A percentile compares a stretch with the other conserved stretches of the same genome.
Evolutionary conservation across 2,329 filamentous ascomycete species (phyloP).

Genomic region (Leptodontidium sp.): DNA sequence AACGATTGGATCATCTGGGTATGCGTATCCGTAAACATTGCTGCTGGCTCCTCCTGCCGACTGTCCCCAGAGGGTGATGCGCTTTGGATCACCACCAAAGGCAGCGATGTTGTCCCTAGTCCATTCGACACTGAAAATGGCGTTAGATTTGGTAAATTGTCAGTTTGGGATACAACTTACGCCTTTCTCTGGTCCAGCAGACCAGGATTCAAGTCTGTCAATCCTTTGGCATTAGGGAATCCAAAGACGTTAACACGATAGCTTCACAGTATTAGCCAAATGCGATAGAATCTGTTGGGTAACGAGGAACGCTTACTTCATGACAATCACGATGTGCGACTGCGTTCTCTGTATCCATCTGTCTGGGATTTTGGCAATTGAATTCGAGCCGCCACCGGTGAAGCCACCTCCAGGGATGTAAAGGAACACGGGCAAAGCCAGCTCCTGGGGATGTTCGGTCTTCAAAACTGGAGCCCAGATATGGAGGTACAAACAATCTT

Average conservation of each 20-base stretch:
- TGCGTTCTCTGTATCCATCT: slow-evolving; percentile 29
- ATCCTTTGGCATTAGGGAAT: slow-evolving; percentile 36
- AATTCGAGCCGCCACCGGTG: slow-evolving; percentile 32
- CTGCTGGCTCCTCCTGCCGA: slow-evolving; percentile 35
- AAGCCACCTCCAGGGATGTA: slow-evolving; percentile 55
- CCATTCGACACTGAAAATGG: slow-evolving; percentile 52
- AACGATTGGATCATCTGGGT: slow-evolving; percentile 40
- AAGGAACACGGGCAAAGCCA: slow-evolving; percentile 48
- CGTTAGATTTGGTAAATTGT: not conserved
- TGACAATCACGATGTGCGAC: slow-evolving; percentile 41
- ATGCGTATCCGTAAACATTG: slow-evolving; percentile 41
- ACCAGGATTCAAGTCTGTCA: slow-evolving; percentile 50
- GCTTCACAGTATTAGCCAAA: not conserved
- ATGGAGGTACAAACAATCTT: slow-evolving; percentile 50
- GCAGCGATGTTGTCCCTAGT: slow-evolving; percentile 59
- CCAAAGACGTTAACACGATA: slow-evolving; percentile 48
- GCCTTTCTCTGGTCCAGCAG: slow-evolving; percentile 63
- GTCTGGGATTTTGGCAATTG: slow-evolving; percentile 28
- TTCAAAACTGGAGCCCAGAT: slow-evolving; percentile 45
- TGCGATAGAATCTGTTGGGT: not conserved
- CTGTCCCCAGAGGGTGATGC: slow-evolving; percentile 44
- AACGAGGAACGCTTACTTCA: slow-evolving; percentile 35
- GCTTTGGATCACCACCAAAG: slow-evolving; percentile 63
- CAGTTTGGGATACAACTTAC: not conserved
- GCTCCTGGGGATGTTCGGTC: slow-evolving; percentile 35